Evolutionary conservation across 108 stramenopile genomes (phyloP).

Genomic region (Asterionellopsis glacialis): DNA sequence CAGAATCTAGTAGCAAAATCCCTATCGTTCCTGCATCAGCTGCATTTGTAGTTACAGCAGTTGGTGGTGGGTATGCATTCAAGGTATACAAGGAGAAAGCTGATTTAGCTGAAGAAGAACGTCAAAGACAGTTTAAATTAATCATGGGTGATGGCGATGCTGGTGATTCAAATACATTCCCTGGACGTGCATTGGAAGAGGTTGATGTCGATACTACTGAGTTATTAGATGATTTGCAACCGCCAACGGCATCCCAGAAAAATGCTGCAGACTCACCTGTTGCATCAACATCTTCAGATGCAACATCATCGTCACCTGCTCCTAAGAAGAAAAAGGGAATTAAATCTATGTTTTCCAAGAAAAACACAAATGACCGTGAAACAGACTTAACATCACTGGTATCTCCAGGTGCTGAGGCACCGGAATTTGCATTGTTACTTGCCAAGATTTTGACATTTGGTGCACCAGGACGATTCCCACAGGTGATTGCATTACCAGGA

Average conservation of each 20-base stretch:
- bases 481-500: constrained; percentile 37
- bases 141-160: constrained; percentile 47
- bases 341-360: constrained; percentile 56
- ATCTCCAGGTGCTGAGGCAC: constrained; percentile 41
- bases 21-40: constrained; percentile 37
- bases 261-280: constrained; percentile 8
- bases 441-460: constrained; percentile 82
- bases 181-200: constrained; percentile 20
- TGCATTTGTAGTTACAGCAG: constrained; percentile 44
- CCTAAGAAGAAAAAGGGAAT: constrained; percentile 50
- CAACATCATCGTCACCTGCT: constrained; percentile 13
- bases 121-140: constrained; percentile 64
- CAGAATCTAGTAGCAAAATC: constrained; percentile 16
- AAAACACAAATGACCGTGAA: constrained; percentile 51
- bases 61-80: constrained; percentile 58
- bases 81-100: constrained; percentile 45
- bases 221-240: not conserved
- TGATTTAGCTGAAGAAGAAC: constrained; percentile 49
- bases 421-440: constrained; percentile 63
- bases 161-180: constrained; percentile 30
- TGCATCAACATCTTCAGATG: not conserved
- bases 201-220: constrained; percentile 13
- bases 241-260: too few species aligned
- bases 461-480: constrained; percentile 83
- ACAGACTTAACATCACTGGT: constrained; percentile 58